These are phyloP conservation scores for Phyllosticta citribraziliensis DNA, from an alignment of 2,329 filamentous ascomycete genomes.

Conservation along the genomic window DNA sequence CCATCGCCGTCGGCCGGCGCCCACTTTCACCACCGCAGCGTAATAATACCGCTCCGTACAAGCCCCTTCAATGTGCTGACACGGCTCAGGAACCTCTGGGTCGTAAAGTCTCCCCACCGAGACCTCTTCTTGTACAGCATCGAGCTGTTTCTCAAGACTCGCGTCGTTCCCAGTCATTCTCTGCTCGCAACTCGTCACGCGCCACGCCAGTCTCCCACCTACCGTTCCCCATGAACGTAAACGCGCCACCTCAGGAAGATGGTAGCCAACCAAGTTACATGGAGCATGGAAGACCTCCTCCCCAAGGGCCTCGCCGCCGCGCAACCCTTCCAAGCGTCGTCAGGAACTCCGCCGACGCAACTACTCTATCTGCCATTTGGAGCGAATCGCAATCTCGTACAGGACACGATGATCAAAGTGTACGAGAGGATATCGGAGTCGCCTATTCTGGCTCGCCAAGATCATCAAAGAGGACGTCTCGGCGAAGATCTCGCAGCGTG, in stretches of 20 bases:
- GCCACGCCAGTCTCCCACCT: constrained; percentile 27
- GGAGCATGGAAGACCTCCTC: constrained; percentile 20
- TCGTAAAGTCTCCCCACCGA: not conserved
- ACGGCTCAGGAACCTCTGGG: constrained; percentile 1
- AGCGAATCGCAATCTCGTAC: constrained; percentile 18
- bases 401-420: constrained; percentile 20
- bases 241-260: constrained; percentile 22
- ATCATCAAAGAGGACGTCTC: constrained; percentile 13
- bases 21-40: constrained; percentile 26
- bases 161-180: not conserved
- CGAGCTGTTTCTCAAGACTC: not conserved
- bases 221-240: constrained; percentile 32
- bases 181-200: constrained; percentile 8
- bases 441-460: constrained; percentile 24
- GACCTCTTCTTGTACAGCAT: not conserved
- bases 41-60: constrained; percentile 14
- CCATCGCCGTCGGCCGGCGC: not conserved
- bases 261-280: constrained; percentile 21
- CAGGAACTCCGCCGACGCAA: constrained; percentile 17
- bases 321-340: constrained; percentile 26
- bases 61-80: constrained; percentile 2
- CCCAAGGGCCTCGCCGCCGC: constrained; percentile 20
- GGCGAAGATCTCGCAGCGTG: constrained; percentile 27
- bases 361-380: constrained; percentile 17
- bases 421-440: constrained; percentile 25